Evolutionary conservation across 148 eudicot genomes (phyloP).

Genomic region (Dianthus caryophyllus): DNA sequence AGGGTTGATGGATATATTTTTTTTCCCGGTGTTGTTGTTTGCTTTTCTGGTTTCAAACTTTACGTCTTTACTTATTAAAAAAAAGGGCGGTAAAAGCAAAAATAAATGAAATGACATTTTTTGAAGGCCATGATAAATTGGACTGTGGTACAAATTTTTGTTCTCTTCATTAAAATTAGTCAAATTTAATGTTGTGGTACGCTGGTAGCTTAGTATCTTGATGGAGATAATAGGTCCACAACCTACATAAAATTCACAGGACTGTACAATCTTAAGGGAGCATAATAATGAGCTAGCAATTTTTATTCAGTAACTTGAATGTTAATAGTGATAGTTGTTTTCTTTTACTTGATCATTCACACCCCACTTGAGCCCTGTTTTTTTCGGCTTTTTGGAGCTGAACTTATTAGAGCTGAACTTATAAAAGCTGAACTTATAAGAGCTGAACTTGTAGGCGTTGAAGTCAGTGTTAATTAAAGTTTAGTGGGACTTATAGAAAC

Average conservation of each 20-base stretch:
- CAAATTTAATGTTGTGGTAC: slow-evolving; percentile 9
- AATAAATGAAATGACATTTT: not conserved
- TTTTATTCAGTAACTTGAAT: not conserved
- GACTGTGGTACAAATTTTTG: slow-evolving; percentile 12
- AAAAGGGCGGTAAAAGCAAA: slow-evolving; percentile 3
- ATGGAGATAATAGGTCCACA: slow-evolving; percentile 19
- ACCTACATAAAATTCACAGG: slow-evolving; percentile 15
- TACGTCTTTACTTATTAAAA: no score
- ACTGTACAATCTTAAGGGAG: slow-evolving; percentile 19
- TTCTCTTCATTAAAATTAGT: not conserved
- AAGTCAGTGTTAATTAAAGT: no score
- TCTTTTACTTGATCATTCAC: slow-evolving; percentile 14
- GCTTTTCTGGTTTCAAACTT: no score
- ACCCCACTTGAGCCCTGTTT: no score
- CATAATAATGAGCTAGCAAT: slow-evolving; percentile 8
- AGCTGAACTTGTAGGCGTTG: no score
- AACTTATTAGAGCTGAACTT: no score
- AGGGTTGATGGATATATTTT: no score
- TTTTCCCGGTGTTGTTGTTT: no score
- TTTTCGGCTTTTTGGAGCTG: no score
- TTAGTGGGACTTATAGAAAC: no score
- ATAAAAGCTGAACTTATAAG: no score
- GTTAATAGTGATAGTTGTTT: slow-evolving; percentile 12
- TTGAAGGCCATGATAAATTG: not conserved
- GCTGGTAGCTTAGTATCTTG: slow-evolving; percentile 11